Percentiles rank a stretch among this genome's conserved stretches.
These are phyloP conservation scores for Chenopodium suecicum DNA, from an alignment of 148 eudicot genomes.

Conservation along the genomic window DNA sequence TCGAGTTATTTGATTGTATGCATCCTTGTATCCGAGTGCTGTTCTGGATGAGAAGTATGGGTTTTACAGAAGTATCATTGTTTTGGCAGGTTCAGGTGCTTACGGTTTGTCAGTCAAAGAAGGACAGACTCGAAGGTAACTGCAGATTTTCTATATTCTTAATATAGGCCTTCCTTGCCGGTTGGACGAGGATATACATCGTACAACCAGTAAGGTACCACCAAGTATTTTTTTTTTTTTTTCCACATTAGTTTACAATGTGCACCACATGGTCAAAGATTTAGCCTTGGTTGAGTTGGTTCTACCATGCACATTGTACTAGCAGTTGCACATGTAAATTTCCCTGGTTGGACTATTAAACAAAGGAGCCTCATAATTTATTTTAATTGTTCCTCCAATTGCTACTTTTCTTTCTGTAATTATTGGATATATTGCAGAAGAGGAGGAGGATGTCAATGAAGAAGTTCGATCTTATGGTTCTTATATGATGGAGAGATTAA, in stretches of 20 bases:
- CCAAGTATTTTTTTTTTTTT: too few species aligned
- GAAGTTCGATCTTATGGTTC: conserved; percentile 82
- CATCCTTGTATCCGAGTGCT: neutral
- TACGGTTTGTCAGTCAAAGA: conserved; percentile 68
- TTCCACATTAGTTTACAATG: too few species aligned
- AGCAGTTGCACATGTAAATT: too few species aligned
- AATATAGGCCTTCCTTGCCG: neutral
- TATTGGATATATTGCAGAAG: conserved; percentile 42
- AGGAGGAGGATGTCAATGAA: conserved; percentile 42
- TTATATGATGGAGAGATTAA: conserved; percentile 85
- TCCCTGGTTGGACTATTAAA: neutral
- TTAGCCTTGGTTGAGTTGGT: too few species aligned
- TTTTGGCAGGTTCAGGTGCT: conserved; percentile 67
- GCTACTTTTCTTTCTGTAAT: neutral
- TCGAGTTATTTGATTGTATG: neutral
- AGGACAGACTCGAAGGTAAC: conserved; percentile 59
- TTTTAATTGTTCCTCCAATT: too few species aligned
- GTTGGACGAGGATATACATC: neutral
- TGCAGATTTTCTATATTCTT: neutral
- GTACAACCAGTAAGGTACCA: too few species aligned
- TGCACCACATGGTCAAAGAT: too few species aligned
- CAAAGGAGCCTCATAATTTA: neutral
- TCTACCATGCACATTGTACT: too few species aligned
- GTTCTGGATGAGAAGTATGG: neutral
- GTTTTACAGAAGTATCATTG: neutral